Base-by-base conservation (phyloP, 352 stramenopile species). In the Elongisporangium prolatum region DNA sequence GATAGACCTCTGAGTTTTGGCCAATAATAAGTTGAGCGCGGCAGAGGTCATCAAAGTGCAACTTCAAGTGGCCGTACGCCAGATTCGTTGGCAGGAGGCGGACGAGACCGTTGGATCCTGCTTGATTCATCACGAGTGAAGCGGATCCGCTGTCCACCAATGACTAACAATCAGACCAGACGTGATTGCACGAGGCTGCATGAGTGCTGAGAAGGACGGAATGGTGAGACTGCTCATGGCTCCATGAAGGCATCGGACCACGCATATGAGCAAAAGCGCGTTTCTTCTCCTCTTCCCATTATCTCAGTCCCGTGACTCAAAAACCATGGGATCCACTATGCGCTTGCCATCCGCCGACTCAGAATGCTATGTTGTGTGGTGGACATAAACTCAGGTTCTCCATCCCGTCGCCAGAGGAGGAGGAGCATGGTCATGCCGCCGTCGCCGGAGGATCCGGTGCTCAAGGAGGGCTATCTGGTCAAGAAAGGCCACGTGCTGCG, bases 401-500 rank as follows among this genome's bases (percentile, higher is more conserved):
- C 34, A 44, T 44, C 34, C 34, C 34, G 10, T 44, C 34, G 34
- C 34, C 34, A 1, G 34, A 44, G 34, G 34, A 44, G 34, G 34
- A 44, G 34, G 34, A 44, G 17, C 34, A 44, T 44, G 34, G 34
- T 13, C 34, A 44, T 44, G 11, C 34, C 34, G 34, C 34, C 34
- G 34, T 44, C 60, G 2, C 48, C 54, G 14, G 52, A 64, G 21
- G 57, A 52, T 16, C 55, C 22, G 16, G 53, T 69, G 40, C 49
- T 66, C 47, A 70, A 71, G 56, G 69, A 74, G n/a, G 75, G 75
- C 2, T 75, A 77, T 54, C 67, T 84, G 37, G 59, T 74, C 21
- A 84, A 84, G 56, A 84, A 84, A 44, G 75, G 75, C 0, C 75
- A 84, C 44, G 54, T 84, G 60, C 57, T 84, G 65, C 75, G 70